phyloP scores from a whole-genome alignment of 371 early-diverging fungal genomes.

The Nosema bombycis region DNA sequence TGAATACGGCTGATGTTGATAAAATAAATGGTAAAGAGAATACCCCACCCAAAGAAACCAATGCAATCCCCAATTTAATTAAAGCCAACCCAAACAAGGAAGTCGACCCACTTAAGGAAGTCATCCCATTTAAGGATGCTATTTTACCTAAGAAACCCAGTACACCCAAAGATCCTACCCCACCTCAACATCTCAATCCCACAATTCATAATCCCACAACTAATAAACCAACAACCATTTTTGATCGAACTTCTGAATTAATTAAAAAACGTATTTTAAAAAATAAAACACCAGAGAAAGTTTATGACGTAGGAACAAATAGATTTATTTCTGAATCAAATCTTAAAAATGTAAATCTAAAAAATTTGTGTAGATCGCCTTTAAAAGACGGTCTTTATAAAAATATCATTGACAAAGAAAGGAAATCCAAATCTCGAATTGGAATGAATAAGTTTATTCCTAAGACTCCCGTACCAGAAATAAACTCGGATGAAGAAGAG shows the following conservation, averaged over 20 bases:
- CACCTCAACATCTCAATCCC: no score
- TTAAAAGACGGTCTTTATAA: constrained; percentile 31
- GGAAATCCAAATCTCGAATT: not conserved
- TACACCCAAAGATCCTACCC: no score
- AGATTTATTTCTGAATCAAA: not conserved
- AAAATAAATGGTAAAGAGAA: constrained; percentile 15
- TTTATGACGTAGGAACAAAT: constrained; percentile 9
- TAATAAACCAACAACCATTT: not conserved
- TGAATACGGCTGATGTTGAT: not conserved
- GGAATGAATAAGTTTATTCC: constrained; percentile 18
- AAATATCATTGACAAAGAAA: constrained; percentile 31
- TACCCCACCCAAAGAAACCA: no score
- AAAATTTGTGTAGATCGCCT: no score
- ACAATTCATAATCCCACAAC: no score
- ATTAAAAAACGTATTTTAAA: not conserved
- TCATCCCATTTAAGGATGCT: no score
- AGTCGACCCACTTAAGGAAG: no score
- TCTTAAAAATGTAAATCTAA: not conserved
- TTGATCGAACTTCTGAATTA: not conserved
- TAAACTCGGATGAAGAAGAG: constrained; percentile 30
- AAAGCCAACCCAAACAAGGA: no score
- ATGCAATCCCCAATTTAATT: no score
- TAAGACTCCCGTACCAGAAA: constrained; percentile 37
- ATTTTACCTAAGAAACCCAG: no score
- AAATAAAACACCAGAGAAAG: not conserved